These are phyloP conservation scores for Eryngium alpinum DNA, from an alignment of 140 eudicot species.

Conservation along the genomic window DNA sequence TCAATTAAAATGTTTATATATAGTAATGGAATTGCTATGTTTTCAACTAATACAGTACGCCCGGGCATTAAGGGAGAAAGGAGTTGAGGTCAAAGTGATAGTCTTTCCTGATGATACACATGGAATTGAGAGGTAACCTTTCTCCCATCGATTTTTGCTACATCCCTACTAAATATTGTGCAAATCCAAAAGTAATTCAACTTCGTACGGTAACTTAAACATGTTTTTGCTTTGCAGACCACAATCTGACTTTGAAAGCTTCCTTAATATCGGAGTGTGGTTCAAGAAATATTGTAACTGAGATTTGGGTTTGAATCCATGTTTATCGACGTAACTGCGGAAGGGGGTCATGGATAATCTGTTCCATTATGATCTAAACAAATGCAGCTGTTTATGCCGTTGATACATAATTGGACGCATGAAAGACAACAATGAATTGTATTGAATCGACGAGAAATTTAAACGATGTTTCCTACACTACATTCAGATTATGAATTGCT, in stretches of 20 bases:
- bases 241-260: conserved; percentile 96
- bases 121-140: conserved; percentile 53
- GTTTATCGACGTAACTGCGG: neutral
- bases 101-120: conserved; percentile 79
- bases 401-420: too few relatives aligned
- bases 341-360: neutral
- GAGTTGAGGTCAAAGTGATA: conserved; percentile 62
- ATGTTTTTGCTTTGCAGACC: conserved; percentile 58
- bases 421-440: too few relatives aligned
- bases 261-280: conserved; percentile 89
- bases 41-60: conserved; percentile 45
- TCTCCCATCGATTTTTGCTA: neutral
- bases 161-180: neutral
- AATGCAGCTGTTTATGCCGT: too few relatives aligned
- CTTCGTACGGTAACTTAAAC: neutral
- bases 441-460: too few relatives aligned
- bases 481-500: too few relatives aligned
- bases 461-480: too few relatives aligned
- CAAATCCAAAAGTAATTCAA: neutral
- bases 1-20: too few relatives aligned
- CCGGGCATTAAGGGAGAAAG: conserved; percentile 76
- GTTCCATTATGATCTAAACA: too few relatives aligned
- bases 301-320: neutral
- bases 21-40: neutral
- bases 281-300: conserved; percentile 78